Evolutionary conservation across 1,284 basidiomycete genomes (phyloP), one percentile per base, ranked within the genome.

Genomic region (Pterulicium gracile): DNA sequence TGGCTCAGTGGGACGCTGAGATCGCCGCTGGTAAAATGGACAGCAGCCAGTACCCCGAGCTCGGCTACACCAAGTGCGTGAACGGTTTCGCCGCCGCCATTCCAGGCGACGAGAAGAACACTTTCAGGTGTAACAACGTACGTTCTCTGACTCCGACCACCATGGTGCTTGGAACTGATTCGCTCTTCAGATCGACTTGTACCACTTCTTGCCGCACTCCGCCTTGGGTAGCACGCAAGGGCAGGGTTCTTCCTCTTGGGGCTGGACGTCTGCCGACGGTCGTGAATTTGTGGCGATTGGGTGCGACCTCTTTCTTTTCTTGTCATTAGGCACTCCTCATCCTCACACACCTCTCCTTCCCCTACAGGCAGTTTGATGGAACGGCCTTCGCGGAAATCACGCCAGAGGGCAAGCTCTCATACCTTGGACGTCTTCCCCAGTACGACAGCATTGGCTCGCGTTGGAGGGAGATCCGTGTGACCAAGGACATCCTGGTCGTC

Each of bases 381-480:
- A 52, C 54, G 23, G 53, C 54, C 7, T 51, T 57, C 44, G 49
- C 47, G 10, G 55, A 57, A 24, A 48, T 57, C 19, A 46, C 44
- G 22, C 23, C 47, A 10, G 52, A 54, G 14, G 57, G 55, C 17
- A 50, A 50, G 22, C 43, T 55, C 17, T 48, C 52, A 34, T 58
- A 56, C 43, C 48, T 58, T n/a, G 55, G 56, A 19, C 54, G 55
- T 44, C 52, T 58, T 18, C 56, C 55, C 3, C 52, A 50, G 24
- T 48, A 48, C 13, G 42, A 45, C 23, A 50, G 46, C 19, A 50
- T 49, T 20, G 39, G 41, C 14, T 24, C 50, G 23, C 45, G 43
- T 3, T 54, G 54, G 53, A 34, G 52, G 43, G 53, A 56, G 35
- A 49, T 56, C 39, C 52, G 53, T 4, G 54, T 54, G 17, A 43